phyloP scores from a whole-genome alignment of 805 yeast species.

The Teunomyces stri region DNA sequence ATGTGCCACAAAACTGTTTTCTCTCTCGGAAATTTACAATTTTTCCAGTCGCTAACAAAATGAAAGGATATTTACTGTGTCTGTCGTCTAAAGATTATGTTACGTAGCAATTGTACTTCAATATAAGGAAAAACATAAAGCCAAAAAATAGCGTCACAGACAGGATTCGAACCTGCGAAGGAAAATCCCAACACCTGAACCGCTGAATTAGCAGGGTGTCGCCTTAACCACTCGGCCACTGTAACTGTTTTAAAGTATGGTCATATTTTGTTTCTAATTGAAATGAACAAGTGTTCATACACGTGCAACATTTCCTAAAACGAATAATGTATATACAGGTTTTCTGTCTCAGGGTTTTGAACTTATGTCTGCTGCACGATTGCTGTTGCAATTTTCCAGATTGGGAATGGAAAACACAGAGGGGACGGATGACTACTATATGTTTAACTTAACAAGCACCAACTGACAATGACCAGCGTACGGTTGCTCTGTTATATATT shows the following conservation, averaged over 20 bases:
- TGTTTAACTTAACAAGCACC: no score
- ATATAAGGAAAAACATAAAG: neutral
- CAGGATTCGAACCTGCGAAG: constrained; percentile 56
- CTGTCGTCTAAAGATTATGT: no score
- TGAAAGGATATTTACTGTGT: no score
- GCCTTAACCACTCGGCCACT: constrained; percentile 40
- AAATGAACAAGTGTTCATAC: neutral
- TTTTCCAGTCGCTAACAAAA: no score
- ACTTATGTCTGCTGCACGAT: neutral
- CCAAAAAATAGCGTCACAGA: constrained; percentile 41
- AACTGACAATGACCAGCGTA: no score
- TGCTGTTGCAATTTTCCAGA: neutral
- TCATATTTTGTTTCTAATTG: neutral
- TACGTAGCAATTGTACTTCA: neutral
- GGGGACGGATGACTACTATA: neutral
- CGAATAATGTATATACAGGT: neutral
- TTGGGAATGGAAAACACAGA: neutral
- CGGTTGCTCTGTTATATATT: no score
- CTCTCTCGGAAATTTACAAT: no score
- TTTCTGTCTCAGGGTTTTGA: no score
- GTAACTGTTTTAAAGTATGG: constrained; percentile 10
- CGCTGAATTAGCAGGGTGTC: constrained; percentile 24
- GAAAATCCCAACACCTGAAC: constrained; percentile 32
- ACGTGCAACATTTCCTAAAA: neutral
- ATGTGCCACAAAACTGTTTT: neutral